Evolutionary conservation across 352 stramenopile species (phyloP), one percentile per base, ranked within the genome.

Genomic region (Phytopythium kandeliae): DNA sequence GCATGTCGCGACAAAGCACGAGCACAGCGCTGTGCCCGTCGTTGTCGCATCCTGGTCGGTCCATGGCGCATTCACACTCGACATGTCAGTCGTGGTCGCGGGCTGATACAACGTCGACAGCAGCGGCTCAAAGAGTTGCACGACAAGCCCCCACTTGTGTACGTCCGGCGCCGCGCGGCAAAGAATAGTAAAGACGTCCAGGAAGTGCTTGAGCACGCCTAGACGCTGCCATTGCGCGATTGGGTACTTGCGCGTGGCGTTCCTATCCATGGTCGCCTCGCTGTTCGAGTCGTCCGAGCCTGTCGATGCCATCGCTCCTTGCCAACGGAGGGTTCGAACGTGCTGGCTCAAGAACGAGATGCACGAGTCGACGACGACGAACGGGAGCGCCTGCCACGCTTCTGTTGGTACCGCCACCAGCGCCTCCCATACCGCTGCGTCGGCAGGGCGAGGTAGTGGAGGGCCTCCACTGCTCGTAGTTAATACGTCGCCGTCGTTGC

Each of bases 41-140:
- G 79, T 85, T n/a, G 84, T 47, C 1, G 77, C 68, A 38, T 92
- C 82, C 54, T 87, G 59, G 21, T 91, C 75, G 2, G 69, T 64
- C 85, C 85, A 95, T 11, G 82, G 82, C 15, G 71, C 68, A 40
- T 65, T 74, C 13, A 89, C 73, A 3, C 65, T 83, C 4, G 80
- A 90, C 31, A 69, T 71, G 48, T 89, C 78, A 7, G 74, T 83
- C 15, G 78, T 90, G 10, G 68, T 81, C 7, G 82, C 67, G 36
- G 82, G 82, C 19, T 89, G 74, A 31, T 95, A 95, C 28, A 95
- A 50, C 11, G 84, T 94, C 24, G 73, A 80, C 10, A 95, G 59
- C 19, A 93, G 57, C 7, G 85, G 78, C 51, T 95, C 79, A 47
- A 93, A 95, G 55, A 89, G 85, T 13, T 62, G 62, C 4, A 65